Evolutionary conservation across 352 stramenopile genomes (phyloP), one percentile per base, ranked within the genome.

Genomic region (Pythium graminicola): DNA sequence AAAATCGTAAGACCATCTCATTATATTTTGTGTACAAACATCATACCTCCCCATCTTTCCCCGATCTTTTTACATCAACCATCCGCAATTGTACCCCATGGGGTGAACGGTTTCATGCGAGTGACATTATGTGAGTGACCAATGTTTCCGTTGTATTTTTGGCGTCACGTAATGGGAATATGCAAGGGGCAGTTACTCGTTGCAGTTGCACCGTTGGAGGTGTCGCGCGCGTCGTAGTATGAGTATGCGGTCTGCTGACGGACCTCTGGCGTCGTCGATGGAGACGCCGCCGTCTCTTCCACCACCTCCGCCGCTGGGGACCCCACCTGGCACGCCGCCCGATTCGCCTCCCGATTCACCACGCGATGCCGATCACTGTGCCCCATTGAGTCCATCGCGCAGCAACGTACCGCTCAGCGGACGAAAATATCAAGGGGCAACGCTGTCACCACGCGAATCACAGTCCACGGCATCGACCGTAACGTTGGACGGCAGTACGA

Each of bases 21-120:
- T 62, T 54, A 62, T 67, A 61, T n/a, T 67, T 67, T 67, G 57
- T 47, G 20, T 55, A 50, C 39, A 39, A 60, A 55, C 35, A 27
- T 49, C 10, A 22, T 33, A 24, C 22, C 16, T 11, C 28, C n/a
- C 6, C 23, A 19, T 29, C 16, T n/a, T n/a, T 47, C 26, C 19
- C 20, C 16, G n/a, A 14, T n/a, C 5, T 28, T 40, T 39, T 20
- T 49, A n/a, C n/a, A n/a, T n/a, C n/a, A n/a, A n/a, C n/a, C 9
- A 16, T n/a, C 23, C 2, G 7, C 19, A 65, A 57, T 65, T 48
- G 57, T 60, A 46, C 57, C 57, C 50, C 57, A 56, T 14, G 38
- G 47, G 3, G 19, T 23, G 23, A 33, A 20, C 24, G 32, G 14
- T 48, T 24, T 57, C 44, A 13, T 22, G 6, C 14, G 6, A 60